Evolutionary conservation across 805 yeast species (phyloP), one percentile per base, ranked within the genome.

Genomic region (Candida pini): DNA sequence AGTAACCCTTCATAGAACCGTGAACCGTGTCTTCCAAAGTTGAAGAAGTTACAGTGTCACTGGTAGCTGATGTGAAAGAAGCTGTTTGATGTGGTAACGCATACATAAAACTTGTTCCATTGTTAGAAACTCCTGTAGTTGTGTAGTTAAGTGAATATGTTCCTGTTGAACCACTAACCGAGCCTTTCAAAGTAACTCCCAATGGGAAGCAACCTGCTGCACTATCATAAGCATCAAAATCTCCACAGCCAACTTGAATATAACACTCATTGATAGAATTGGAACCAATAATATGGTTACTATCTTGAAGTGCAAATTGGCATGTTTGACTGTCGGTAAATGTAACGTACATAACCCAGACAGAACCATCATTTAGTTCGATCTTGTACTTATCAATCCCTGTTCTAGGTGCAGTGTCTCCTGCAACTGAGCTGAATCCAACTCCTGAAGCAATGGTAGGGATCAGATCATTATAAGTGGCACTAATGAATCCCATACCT

Each of bases 401-500:
- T 6, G 64, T 30, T 33, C 68, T 58, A 30, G 73, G 68, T 5
- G 69, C 62, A 4, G 65, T 60, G 4, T 51, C 62, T 27, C 64
- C 67, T 2, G 60, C 52, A 38, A 80, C 67, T 14, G 66, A 62
- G 35, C 64, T 70, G 40, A 81, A 61, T 0, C 89, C 90, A 24
- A 80, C 78, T 10, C 63, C 68, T 10, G 82, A 72, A 17, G 64
- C 65, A 18, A 81, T 44, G 35, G 59, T 57, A 4, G 84, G 79
- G 30, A 65, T 66, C 55, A 77, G 58, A 48, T 69, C 63, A 50
- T 71, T 68, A 43, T 71, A 80, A 18, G 71, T 62, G 14, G 77
- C 85, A 24, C 94, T 78, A 9, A 82, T 75, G 45, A 82, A 77
- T 10, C 95, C 95, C 74, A 71, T 69, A 36, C 96, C 96, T 55